Conservation (phyloP, 768 basidiomycete genomes). For the Rubroboletus pulcherrimus region DNA sequence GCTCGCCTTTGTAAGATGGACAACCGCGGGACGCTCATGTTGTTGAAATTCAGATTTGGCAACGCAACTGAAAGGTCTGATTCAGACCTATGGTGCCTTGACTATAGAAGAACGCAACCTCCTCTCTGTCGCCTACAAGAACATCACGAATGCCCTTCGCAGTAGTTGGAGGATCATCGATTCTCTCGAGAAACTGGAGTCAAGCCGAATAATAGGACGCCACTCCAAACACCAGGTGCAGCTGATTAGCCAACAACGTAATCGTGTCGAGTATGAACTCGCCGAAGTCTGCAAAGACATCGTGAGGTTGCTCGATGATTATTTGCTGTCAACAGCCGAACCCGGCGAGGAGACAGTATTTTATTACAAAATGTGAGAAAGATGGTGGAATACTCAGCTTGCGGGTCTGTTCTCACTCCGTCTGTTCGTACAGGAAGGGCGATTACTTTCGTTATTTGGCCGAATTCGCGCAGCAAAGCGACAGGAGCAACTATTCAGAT, state of each 20-base stretch:
- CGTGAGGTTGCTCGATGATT: conserved; percentile 60
- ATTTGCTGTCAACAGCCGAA: conserved; percentile 58
- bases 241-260: conserved; percentile 69
- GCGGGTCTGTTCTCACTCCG: conserved; percentile 7
- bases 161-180: conserved; percentile 84
- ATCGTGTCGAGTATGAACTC: conserved; percentile 74
- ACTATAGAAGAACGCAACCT: conserved; percentile 86
- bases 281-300: conserved; percentile 77
- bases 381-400: neutral
- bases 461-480: conserved; percentile 73
- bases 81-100: conserved; percentile 63
- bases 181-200: conserved; percentile 62
- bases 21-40: conserved; percentile 8
- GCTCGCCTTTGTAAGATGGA: neutral
- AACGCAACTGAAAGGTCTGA: conserved; percentile 71
- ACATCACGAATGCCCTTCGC: conserved; percentile 77
- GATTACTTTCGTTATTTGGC: conserved; percentile 92
- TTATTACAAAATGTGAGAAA: conserved; percentile 79
- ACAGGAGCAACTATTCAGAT: conserved; percentile 65
- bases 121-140: conserved; percentile 88
- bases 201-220: conserved; percentile 30
- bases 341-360: conserved; percentile 83
- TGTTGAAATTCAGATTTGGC: conserved; percentile 58
- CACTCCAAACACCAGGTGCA: conserved; percentile 43
- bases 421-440: conserved; percentile 55